A percentile compares a stretch with the other conserved stretches of the same genome.
Evolutionary conservation across 2,329 filamentous ascomycete species (phyloP).

Genomic region (Atkinsonella texensis): DNA sequence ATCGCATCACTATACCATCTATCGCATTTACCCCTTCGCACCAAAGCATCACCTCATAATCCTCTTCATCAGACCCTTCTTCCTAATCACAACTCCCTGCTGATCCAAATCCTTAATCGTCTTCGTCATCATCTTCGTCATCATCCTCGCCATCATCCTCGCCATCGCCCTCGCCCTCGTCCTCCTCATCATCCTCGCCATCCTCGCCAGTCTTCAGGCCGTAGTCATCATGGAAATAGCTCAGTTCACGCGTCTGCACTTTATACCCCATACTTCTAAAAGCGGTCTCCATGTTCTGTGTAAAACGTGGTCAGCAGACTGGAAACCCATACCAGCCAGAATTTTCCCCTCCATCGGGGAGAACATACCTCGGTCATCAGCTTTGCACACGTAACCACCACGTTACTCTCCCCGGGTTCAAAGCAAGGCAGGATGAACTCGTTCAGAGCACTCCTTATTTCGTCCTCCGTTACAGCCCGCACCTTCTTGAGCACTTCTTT

Average conservation of each 20-base stretch:
- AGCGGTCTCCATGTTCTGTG: slow-evolving; percentile 47
- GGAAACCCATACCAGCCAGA: too few species aligned
- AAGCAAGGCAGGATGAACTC: slow-evolving; percentile 73
- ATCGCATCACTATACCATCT: too few species aligned
- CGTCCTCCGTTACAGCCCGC: slow-evolving; percentile 59
- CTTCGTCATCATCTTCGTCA: not conserved
- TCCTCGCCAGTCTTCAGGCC: slow-evolving; percentile 60
- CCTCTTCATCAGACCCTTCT: too few species aligned
- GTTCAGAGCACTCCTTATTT: slow-evolving; percentile 63
- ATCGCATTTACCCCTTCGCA: too few species aligned
- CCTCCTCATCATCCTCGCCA: slow-evolving; percentile 37
- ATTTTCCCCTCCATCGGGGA: not conserved
- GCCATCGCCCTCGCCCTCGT: slow-evolving; percentile 19
- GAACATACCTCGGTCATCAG: slow-evolving; percentile 68
- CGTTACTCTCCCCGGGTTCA: slow-evolving; percentile 64
- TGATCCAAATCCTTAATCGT: not conserved
- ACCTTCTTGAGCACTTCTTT: slow-evolving; percentile 66
- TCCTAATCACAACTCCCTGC: too few species aligned
- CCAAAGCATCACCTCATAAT: too few species aligned
- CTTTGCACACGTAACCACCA: slow-evolving; percentile 79
- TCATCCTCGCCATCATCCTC: too few species aligned
- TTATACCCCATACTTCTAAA: slow-evolving; percentile 70
- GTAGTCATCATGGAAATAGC: slow-evolving; percentile 82
- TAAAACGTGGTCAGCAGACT: slow-evolving; percentile 34
- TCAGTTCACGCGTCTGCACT: slow-evolving; percentile 59